Evolutionary conservation across 2,329 filamentous ascomycete genomes (phyloP), one percentile per base, ranked within the genome.

Genomic region (Talaromyces rugulosus): DNA sequence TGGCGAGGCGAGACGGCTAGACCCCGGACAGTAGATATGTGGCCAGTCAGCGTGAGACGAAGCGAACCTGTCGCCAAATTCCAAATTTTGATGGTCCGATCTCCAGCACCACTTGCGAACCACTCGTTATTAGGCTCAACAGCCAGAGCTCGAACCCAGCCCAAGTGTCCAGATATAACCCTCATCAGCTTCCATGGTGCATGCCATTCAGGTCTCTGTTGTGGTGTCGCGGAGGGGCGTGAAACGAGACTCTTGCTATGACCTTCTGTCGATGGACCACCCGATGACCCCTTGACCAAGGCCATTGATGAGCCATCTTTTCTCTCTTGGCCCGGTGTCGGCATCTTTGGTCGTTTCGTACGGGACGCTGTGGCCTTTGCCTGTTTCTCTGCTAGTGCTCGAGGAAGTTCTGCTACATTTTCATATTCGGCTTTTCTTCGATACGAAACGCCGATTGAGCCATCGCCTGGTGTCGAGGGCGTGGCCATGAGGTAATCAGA

Each of bases 11-110:
- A 96, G 7, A 99, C 91, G 0, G 94, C 95, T 55, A 99, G 83
- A 2, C 95, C 95, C 59, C 93, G 88, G 0, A 97, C 93, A 4
- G 92, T 96, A 56, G 91, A 96, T 71, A 96, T 97, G 77, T 97
- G 94, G 40, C 94, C 94, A 1, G 94, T 98, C 64, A 98, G 80
- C 0, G 94, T 97, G 65, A 98, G 80, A 62, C 88, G 85, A 66
- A 97, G 80, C n/a, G 85, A 86, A 0, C 96, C 95, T 1, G 90
- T 91, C 18, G 92, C 95, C 65, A 99, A 77, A 77, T 99, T 94
- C 94, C 94, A 99, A 66, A 99, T 96, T 81, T 99, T 99, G 79
- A 99, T 97, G 1, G 94, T 98, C 58, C 96, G 84, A 75, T 99
- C 95, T 60, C 94, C 96, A 6, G 94, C 92, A 64, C 95, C 95